phyloP scores from a whole-genome alignment of 2,329 filamentous ascomycete genomes.

The Xylariaceae sp. region DNA sequence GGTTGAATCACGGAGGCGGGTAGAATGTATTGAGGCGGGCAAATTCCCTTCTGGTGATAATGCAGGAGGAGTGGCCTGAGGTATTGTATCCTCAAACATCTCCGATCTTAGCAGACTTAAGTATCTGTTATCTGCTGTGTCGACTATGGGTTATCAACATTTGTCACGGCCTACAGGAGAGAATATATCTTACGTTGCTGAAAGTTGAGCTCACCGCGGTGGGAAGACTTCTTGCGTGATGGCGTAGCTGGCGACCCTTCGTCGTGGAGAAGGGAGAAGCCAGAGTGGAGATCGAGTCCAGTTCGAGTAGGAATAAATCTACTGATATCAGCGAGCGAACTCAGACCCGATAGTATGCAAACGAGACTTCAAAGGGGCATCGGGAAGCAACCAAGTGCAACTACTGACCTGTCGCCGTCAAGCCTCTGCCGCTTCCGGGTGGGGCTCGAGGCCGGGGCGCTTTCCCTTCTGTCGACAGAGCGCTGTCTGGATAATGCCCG shows the following conservation, averaged over 20 bases:
- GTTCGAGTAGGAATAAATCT: conserved; percentile 95
- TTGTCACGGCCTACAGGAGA: not conserved
- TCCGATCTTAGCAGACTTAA: conserved; percentile 83
- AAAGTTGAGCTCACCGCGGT: conserved; percentile 87
- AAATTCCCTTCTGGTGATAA: conserved; percentile 55
- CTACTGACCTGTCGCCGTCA: conserved; percentile 54
- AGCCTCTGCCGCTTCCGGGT: conserved; percentile 56
- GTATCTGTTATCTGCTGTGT: conserved; percentile 93
- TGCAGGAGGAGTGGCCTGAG: conserved; percentile 66
- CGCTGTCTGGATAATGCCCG: conserved; percentile 48
- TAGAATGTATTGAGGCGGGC: conserved; percentile 47
- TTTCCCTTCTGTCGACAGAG: conserved; percentile 47
- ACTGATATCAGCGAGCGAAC: conserved; percentile 16
- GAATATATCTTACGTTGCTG: conserved; percentile 66
- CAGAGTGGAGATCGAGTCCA: conserved; percentile 88
- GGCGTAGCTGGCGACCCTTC: conserved; percentile 90
- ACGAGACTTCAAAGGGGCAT: not conserved
- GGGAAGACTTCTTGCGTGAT: conserved; percentile 74
- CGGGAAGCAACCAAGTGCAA: not conserved
- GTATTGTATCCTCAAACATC: conserved; percentile 85
- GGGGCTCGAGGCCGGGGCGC: conserved; percentile 49
- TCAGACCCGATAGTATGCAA: not conserved
- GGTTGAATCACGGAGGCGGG: conserved; percentile 57
- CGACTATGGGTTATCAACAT: conserved; percentile 48
- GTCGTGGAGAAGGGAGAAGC: conserved; percentile 86